Conservation (phyloP, 2,329 filamentous ascomycete genomes). For the Acephala macrosclerotiorum region DNA sequence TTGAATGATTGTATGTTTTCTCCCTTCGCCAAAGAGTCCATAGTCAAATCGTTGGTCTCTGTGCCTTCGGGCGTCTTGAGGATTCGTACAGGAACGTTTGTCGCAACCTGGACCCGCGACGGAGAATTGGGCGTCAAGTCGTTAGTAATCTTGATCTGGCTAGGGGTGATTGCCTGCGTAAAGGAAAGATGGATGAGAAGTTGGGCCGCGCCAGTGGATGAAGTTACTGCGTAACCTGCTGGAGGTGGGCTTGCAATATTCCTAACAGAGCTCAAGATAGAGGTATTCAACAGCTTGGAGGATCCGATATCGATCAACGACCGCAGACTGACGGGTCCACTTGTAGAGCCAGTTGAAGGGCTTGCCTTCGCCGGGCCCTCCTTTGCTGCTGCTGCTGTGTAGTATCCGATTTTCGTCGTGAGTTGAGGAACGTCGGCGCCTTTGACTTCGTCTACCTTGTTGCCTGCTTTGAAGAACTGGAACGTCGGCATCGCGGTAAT, state of each 20-base stretch:
- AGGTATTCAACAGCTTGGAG: conserved; percentile 34
- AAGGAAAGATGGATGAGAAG: conserved; percentile 39
- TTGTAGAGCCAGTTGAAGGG: conserved; percentile 11
- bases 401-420: conserved; percentile 49
- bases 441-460: conserved; percentile 75
- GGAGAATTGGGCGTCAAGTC: conserved; percentile 21
- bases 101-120: conserved; percentile 12
- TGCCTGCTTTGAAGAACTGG: conserved; percentile 81
- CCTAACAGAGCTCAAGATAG: conserved; percentile 36
- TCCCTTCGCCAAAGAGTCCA: conserved; percentile 38
- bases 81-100: conserved; percentile 31
- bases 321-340: conserved; percentile 34
- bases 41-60: conserved; percentile 37
- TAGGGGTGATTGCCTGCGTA: conserved; percentile 35
- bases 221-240: conserved; percentile 39
- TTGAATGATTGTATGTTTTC: conserved; percentile 41
- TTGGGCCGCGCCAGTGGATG: conserved; percentile 26
- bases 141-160: conserved; percentile 35
- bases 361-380: conserved; percentile 22
- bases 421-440: conserved; percentile 84
- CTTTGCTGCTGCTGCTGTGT: conserved; percentile 35
- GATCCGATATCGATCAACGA: conserved; percentile 36
- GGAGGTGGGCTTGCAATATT: conserved; percentile 41
- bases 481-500: conserved; percentile 94
- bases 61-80: conserved; percentile 32